Conservation (phyloP, 192 early-diverging fungal genomes). For the Coemansia erecta region DNA sequence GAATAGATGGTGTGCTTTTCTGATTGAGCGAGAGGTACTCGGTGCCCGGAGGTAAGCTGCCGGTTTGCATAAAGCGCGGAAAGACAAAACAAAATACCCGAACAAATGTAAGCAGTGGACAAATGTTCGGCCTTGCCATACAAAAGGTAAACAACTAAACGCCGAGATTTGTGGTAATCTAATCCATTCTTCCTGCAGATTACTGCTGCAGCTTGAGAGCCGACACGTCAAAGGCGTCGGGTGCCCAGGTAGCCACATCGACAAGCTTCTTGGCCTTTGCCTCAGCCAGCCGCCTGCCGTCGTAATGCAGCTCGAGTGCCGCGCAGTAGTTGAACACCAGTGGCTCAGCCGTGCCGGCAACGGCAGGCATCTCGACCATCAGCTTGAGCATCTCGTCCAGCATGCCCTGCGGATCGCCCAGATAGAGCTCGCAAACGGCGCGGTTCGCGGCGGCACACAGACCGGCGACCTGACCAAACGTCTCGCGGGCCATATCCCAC, state of each 20-base stretch:
- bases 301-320: constrained; percentile 44
- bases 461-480: constrained; percentile 21
- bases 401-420: constrained; percentile 43
- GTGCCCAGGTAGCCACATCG: constrained; percentile 46
- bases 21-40: no score
- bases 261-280: constrained; percentile 39
- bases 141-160: no score
- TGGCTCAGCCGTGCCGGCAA: constrained; percentile 37
- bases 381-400: constrained; percentile 26
- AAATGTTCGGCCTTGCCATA: no score
- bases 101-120: no score
- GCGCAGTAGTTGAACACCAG: constrained; percentile 51
- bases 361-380: constrained; percentile 28
- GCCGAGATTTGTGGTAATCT: no score
- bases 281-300: constrained; percentile 24
- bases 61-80: no score
- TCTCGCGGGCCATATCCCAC: constrained; percentile 26
- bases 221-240: constrained; percentile 35
- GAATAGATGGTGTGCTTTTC: no score
- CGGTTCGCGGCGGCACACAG: constrained; percentile 38
- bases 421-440: constrained; percentile 42
- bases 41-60: no score
- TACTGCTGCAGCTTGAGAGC: constrained; percentile 33
- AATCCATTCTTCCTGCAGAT: no score
- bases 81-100: no score